Conservation (phyloP, 2,329 filamentous ascomycete genomes). For the Aspergillus tubingensis region DNA sequence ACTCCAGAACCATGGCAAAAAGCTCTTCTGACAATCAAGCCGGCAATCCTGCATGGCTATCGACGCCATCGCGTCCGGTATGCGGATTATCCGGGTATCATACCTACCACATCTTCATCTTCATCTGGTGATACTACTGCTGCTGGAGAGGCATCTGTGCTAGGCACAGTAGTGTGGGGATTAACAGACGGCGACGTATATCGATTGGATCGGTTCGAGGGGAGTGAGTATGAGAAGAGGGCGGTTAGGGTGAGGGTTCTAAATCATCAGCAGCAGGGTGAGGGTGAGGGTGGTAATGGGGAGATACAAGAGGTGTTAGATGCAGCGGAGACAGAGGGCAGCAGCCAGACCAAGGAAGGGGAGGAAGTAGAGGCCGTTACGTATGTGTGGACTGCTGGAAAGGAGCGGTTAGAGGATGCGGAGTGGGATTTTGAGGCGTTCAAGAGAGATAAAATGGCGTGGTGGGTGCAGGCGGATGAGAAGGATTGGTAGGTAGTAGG, state of each 20-base stretch:
- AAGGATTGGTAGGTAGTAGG: conserved; percentile 39
- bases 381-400: conserved; percentile 63
- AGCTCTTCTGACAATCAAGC: conserved; percentile 63
- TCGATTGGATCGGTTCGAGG: conserved; percentile 81
- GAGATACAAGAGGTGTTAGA: conserved; percentile 25
- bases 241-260: conserved; percentile 51
- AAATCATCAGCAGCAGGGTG: conserved; percentile 22
- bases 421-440: conserved; percentile 94
- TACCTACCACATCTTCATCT: too few relatives aligned
- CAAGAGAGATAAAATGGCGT: conserved; percentile 68
- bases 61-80: conserved; percentile 68
- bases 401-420: conserved; percentile 60
- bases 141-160: conserved; percentile 53
- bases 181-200: conserved; percentile 74
- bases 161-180: conserved; percentile 75
- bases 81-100: conserved; percentile 74
- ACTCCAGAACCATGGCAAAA: conserved; percentile 55
- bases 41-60: conserved; percentile 74
- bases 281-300: conserved; percentile 15
- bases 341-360: conserved; percentile 52
- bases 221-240: conserved; percentile 65
- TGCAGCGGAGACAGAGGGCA: conserved; percentile 34
- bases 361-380: conserved; percentile 56
- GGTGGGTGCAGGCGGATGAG: conserved; percentile 56
- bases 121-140: too few relatives aligned